These are phyloP conservation scores for Nidularia sp. DNA, from an alignment of 768 basidiomycete species.

Conservation along the genomic window DNA sequence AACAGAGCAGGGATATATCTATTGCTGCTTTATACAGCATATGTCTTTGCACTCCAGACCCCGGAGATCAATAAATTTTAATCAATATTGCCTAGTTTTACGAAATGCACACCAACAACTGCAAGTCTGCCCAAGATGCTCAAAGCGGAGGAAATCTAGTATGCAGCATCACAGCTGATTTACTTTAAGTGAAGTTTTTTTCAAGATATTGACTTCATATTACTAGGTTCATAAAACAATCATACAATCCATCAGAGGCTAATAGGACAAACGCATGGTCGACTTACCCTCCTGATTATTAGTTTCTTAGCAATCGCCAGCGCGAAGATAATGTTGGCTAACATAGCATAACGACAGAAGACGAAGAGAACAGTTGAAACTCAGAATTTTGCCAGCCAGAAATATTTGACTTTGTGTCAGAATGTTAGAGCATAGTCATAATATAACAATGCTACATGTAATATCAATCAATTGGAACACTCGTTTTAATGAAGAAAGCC, in stretches of 20 bases:
- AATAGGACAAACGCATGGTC: neutral
- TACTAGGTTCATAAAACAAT: neutral
- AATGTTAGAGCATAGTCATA: conserved; percentile 29
- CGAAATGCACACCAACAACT: neutral
- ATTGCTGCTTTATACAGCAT: neutral
- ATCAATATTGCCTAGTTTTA: neutral
- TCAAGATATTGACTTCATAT: neutral
- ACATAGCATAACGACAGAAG: conserved; percentile 27
- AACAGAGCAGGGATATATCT: neutral
- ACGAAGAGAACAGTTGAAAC: conserved; percentile 24
- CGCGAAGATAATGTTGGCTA: conserved; percentile 26
- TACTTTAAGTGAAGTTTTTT: neutral
- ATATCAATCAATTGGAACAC: neutral
- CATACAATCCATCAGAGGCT: neutral
- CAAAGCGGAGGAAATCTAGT: neutral
- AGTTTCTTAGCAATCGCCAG: conserved; percentile 18
- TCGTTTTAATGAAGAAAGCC: neutral
- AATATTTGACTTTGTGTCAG: conserved; percentile 22
- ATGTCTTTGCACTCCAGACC: neutral
- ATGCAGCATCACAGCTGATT: neutral
- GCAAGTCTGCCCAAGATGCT: neutral
- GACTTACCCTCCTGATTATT: conserved; percentile 5
- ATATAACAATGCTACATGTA: conserved; percentile 18
- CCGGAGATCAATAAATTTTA: neutral
- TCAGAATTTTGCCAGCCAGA: conserved; percentile 21